Conservation (phyloP, 495 filamentous ascomycete species). For the Cercophora scortea region DNA sequence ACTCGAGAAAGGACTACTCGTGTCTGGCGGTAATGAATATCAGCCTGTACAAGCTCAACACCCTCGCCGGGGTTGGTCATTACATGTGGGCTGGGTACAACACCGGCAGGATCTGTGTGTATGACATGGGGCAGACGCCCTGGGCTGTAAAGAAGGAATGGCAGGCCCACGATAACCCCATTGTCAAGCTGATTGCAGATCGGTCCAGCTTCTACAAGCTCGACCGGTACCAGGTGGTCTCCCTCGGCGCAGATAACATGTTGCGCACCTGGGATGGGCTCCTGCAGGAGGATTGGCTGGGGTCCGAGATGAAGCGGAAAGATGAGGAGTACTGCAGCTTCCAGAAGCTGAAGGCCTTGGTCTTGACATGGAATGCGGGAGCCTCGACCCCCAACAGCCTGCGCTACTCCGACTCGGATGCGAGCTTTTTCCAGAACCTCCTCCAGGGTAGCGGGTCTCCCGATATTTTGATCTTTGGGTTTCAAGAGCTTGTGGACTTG, state of each 20-base stretch:
- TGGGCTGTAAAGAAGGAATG: constrained; percentile 93
- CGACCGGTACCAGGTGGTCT: constrained; percentile 79
- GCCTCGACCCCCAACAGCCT: constrained; percentile 80
- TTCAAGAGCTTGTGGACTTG: constrained; percentile 93
- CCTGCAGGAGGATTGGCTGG: constrained; percentile 88
- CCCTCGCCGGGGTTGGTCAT: constrained; percentile 71
- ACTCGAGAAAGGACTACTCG: constrained; percentile 63
- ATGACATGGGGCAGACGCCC: constrained; percentile 71
- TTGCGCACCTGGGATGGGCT: constrained; percentile 89
- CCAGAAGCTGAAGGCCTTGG: constrained; percentile 64
- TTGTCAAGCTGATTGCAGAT: constrained; percentile 70
- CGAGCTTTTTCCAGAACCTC: constrained; percentile 67
- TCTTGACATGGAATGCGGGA: constrained; percentile 96
- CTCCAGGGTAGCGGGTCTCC: constrained; percentile 65
- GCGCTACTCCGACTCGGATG: constrained; percentile 56
- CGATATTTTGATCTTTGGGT: constrained; percentile 91
- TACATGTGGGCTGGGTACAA: constrained; percentile 93
- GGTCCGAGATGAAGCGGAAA: constrained; percentile 73
- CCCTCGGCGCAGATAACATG: constrained; percentile 78
- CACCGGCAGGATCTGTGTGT: constrained; percentile 91
- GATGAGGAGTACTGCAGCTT: constrained; percentile 80
- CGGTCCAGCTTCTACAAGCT: constrained; percentile 78
- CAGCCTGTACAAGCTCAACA: constrained; percentile 93
- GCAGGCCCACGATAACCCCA: constrained; percentile 78
- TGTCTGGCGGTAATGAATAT: constrained; percentile 74